A percentile compares a stretch with the other conserved stretches of the same genome.
Conservation (phyloP, 371 early-diverging fungal species). For the Rhizopus delemar region DNA sequence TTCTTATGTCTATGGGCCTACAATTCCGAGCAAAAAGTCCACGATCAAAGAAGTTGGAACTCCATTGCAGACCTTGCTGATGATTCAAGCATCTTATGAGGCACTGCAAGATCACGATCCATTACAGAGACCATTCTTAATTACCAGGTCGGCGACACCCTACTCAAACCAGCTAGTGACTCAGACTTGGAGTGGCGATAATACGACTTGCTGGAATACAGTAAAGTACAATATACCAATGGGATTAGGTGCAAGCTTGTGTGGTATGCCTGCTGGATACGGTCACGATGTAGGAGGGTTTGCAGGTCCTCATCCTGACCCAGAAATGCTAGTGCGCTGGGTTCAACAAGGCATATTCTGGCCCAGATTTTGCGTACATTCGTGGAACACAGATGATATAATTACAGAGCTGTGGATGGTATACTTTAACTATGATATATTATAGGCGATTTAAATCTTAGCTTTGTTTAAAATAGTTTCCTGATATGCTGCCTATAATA, state of each 20-base stretch:
- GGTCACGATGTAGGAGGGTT: slow-evolving; percentile 71
- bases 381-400: slow-evolving; percentile 57
- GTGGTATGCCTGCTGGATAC: slow-evolving; percentile 51
- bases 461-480: slow-evolving; percentile 21
- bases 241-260: slow-evolving; percentile 56
- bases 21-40: slow-evolving; percentile 5
- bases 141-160: slow-evolving; percentile 57
- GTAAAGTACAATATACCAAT: slow-evolving; percentile 62
- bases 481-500: slow-evolving; percentile 49
- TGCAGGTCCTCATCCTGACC: slow-evolving; percentile 57
- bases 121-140: slow-evolving; percentile 54
- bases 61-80: slow-evolving; percentile 54
- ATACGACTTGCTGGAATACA: slow-evolving; percentile 63
- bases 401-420: slow-evolving; percentile 69
- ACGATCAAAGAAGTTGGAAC: slow-evolving; percentile 37
- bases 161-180: slow-evolving; percentile 48
- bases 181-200: slow-evolving; percentile 69
- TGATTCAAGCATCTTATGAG: slow-evolving; percentile 61
- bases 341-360: slow-evolving; percentile 65
- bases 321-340: slow-evolving; percentile 66
- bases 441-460: too few species aligned
- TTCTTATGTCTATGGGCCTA: slow-evolving; percentile 2
- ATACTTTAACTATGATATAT: background rate
- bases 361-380: slow-evolving; percentile 65
- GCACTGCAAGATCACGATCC: slow-evolving; percentile 46